A percentile compares a stretch with the other conserved stretches of the same genome.
These are phyloP conservation scores for Candida broadrunensis DNA, from an alignment of 805 yeast species.

Conservation along the genomic window DNA sequence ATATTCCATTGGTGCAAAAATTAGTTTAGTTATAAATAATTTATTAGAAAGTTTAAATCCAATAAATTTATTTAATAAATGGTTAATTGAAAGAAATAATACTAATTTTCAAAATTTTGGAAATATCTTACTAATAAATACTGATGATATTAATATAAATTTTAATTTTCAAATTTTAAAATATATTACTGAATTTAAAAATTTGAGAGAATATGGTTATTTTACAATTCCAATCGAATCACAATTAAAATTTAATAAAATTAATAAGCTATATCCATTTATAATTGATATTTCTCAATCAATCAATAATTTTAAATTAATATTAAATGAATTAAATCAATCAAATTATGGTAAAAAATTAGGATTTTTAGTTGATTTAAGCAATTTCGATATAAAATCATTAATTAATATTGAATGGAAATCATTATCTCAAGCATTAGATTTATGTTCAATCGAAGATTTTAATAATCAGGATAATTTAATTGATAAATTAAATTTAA, in stretches of 20 bases:
- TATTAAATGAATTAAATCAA: conserved; percentile 17
- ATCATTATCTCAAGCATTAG: conserved; percentile 46
- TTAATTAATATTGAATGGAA: conserved; percentile 53
- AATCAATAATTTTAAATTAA: conserved; percentile 35
- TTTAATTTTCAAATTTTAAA: conserved; percentile 45
- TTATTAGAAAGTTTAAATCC: conserved; percentile 48
- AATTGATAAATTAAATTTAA: conserved; percentile 15
- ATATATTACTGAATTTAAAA: conserved; percentile 53
- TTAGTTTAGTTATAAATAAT: conserved; percentile 47
- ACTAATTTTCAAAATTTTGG: too few species aligned
- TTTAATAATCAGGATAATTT: too few species aligned
- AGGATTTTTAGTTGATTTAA: conserved; percentile 37
- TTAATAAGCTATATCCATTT: conserved; percentile 54
- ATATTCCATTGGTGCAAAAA: conserved; percentile 52
- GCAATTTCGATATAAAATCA: conserved; percentile 27
- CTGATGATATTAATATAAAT: conserved; percentile 41
- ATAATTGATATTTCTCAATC: conserved; percentile 55
- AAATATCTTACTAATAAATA: neutral
- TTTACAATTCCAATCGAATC: conserved; percentile 57
- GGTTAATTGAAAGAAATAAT: conserved; percentile 36
- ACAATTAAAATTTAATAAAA: conserved; percentile 43
- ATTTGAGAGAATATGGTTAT: conserved; percentile 43
- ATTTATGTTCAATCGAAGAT: conserved; percentile 19
- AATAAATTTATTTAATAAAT: conserved; percentile 37
- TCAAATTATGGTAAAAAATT: conserved; percentile 39